Evolutionary conservation across 306 rosid genomes (phyloP).

Genomic region (Trichosanthes truncata): DNA sequence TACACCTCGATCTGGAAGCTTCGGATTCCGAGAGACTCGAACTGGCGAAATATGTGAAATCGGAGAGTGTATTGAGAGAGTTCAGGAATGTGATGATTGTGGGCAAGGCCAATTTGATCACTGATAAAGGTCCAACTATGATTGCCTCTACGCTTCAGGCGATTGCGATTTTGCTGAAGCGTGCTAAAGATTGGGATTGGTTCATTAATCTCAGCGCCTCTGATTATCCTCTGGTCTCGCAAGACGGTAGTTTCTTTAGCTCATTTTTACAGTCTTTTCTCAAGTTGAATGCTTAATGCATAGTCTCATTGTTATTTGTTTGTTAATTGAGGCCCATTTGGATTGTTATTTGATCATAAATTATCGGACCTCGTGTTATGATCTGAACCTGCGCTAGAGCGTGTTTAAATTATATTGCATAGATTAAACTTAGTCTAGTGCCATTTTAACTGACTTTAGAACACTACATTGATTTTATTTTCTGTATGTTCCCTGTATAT

Average conservation of each 20-base stretch:
- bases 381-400: background rate
- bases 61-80: slow-evolving; percentile 28
- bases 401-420: background rate
- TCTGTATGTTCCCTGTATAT: background rate
- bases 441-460: background rate
- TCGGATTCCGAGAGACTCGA: slow-evolving; percentile 66
- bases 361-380: background rate
- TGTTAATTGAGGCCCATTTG: no score
- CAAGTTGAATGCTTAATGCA: background rate
- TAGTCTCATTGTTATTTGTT: background rate
- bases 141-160: slow-evolving; percentile 67
- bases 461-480: background rate
- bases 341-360: background rate
- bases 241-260: slow-evolving; percentile 45
- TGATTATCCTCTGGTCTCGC: slow-evolving; percentile 88
- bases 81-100: slow-evolving; percentile 79
- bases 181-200: slow-evolving; percentile 75
- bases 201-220: slow-evolving; percentile 77
- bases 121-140: slow-evolving; percentile 72
- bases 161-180: slow-evolving; percentile 58
- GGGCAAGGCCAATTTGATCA: slow-evolving; percentile 65
- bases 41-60: slow-evolving; percentile 53
- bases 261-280: background rate
- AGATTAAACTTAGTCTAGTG: background rate
- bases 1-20: slow-evolving; percentile 88